A percentile compares a stretch with the other conserved stretches of the same genome.
These are phyloP conservation scores for Sordariomycetes sp. DNA, from an alignment of 2,329 filamentous ascomycete genomes.

Conservation along the genomic window DNA sequence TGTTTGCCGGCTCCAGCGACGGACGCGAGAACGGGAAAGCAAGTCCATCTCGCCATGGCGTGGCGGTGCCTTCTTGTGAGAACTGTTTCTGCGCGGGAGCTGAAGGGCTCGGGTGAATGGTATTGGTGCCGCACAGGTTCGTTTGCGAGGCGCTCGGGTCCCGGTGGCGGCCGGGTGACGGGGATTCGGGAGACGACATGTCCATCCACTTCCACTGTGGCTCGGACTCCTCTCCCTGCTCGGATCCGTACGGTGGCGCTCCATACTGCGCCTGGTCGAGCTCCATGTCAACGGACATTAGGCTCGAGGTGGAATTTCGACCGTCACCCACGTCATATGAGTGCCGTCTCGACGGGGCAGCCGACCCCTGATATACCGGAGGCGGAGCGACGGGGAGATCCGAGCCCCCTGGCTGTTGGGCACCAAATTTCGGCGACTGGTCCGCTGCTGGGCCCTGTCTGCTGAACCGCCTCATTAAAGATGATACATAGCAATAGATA, in stretches of 20 bases:
- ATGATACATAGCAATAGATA: conserved; percentile 59
- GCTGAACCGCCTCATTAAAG: conserved; percentile 28
- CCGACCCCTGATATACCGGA: background rate
- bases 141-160: background rate
- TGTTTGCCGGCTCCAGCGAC: background rate
- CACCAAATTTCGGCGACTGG: background rate
- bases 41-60: background rate
- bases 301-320: background rate
- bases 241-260: background rate
- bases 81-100: background rate
- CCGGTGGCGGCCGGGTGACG: background rate
- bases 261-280: background rate
- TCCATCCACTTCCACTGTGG: background rate
- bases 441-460: background rate
- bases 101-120: background rate
- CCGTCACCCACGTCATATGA: background rate
- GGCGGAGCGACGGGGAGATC: background rate
- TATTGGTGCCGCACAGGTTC: background rate
- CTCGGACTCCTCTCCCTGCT: background rate
- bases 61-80: background rate
- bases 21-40: background rate
- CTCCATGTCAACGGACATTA: background rate
- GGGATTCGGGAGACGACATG: background rate
- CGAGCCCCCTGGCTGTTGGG: background rate
- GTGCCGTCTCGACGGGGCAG: background rate